phyloP scores from a whole-genome alignment of 176 grass and related monocot genomes.

The Lolium rigidum region DNA sequence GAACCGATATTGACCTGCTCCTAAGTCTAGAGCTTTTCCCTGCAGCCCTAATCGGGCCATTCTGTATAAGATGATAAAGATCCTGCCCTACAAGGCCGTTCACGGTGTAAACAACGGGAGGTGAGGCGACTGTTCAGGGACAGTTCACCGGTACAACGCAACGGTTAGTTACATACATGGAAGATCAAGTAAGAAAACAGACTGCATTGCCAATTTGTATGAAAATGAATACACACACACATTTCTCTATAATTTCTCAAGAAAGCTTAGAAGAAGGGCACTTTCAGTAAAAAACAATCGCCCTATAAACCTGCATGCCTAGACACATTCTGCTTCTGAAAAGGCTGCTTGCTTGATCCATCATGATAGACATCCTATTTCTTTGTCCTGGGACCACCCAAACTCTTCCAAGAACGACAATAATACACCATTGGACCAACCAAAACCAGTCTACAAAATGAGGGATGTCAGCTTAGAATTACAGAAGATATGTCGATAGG shows the following conservation, averaged over 20 bases:
- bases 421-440: slow-evolving; percentile 96
- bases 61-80: background rate
- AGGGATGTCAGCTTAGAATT: slow-evolving; percentile 11
- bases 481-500: background rate
- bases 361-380: slow-evolving; percentile 50
- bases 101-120: background rate
- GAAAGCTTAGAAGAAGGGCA: background rate
- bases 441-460: slow-evolving; percentile 87
- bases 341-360: slow-evolving; percentile 3
- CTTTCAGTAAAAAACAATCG: background rate
- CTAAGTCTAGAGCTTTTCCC: too few relatives aligned
- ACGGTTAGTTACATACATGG: background rate
- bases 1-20: too few relatives aligned
- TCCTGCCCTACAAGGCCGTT: background rate
- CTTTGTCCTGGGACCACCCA: slow-evolving; percentile 77
- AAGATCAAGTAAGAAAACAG: background rate
- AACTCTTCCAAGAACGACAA: slow-evolving; percentile 89
- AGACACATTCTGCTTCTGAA: background rate
- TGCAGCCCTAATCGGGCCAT: too few relatives aligned
- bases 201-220: background rate
- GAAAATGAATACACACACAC: background rate
- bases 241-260: background rate
- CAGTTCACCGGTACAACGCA: background rate
- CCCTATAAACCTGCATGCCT: background rate
- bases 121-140: background rate